Evolutionary conservation across 441 rosid species (phyloP), one percentile per base, ranked within the genome.

Genomic region (Gossypium trilobum): DNA sequence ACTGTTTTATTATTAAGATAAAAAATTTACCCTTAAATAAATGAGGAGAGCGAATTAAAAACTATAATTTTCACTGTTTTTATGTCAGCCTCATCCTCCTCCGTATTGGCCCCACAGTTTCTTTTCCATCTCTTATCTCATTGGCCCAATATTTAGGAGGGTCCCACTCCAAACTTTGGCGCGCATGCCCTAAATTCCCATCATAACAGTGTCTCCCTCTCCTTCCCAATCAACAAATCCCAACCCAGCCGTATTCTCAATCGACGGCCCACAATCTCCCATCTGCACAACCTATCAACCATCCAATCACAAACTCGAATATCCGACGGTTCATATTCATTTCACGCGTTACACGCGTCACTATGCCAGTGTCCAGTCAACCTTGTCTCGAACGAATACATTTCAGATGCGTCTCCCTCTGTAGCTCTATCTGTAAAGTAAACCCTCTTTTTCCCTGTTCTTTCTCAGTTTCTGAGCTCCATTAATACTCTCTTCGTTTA

Each of bases 361-460:
- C 25, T 68, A 14, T 54, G 68, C n/a, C 77, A 73, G 72, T 36
- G 78, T 70, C 42, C 9, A 23, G 78, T 82, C 84, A 73, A 62
- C 69, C 57, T 4, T 27, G 68, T 70, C 83, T 78, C 75, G 78
- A 73, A 69, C 39, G 3, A 29, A 59, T 77, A 70, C 66, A 60
- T 48, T 39, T 68, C 78, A 60, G 79, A 70, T 62, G 78, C 74
- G 6, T 31, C 71, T 11, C 44, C 50, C 77, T 6, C 3, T 55
- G 23, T 4, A 27, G 6, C 31, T 29, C 13, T 29, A 11, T 58
- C 59, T 71, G 74, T 72, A 72, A 72, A 72, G 50, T 3, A 60
- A 57, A 39, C 51, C 33, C 61, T 44, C 73, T 60, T 39, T 60
- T 59, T 27, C 2, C 44, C 44, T 39, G 44, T 39, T 13, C 58